Conservation (phyloP, 257 asterid genomes). For the Ilex aquifolium region DNA sequence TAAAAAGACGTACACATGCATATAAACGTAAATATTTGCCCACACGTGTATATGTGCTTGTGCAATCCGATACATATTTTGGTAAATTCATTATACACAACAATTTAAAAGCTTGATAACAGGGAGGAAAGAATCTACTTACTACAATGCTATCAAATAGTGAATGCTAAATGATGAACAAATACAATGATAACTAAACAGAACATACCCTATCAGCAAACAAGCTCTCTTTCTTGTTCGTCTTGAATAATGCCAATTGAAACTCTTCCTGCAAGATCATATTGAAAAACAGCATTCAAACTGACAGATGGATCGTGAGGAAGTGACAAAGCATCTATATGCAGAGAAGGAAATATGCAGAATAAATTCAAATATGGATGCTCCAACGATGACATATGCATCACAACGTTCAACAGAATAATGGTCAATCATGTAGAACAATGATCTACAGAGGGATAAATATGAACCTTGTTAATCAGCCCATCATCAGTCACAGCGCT, state of each 20-base stretch:
- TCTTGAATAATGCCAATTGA: conserved; percentile 94
- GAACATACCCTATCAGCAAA: conserved; percentile 90
- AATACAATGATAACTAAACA: not conserved
- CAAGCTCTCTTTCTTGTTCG: conserved; percentile 92
- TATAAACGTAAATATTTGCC: too few relatives aligned
- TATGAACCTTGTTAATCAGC: conserved; percentile 78
- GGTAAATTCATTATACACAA: too few relatives aligned
- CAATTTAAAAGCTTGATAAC: too few relatives aligned
- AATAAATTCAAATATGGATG: not conserved
- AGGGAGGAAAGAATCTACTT: too few relatives aligned
- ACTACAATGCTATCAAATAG: not conserved
- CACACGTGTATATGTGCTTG: too few relatives aligned
- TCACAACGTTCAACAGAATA: not conserved
- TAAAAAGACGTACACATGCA: too few relatives aligned
- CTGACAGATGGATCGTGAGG: too few relatives aligned
- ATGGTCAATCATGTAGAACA: not conserved
- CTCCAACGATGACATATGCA: too few relatives aligned
- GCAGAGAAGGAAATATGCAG: not conserved
- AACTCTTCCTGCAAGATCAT: conserved; percentile 75
- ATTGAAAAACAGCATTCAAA: not conserved
- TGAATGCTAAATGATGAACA: not conserved
- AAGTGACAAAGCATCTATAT: too few relatives aligned
- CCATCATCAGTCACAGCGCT: conserved; percentile 99
- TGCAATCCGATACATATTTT: too few relatives aligned
- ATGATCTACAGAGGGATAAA: not conserved